Evolutionary conservation across 192 early-diverging fungal species (phyloP), one percentile per base, ranked within the genome.

Genomic region (Nowakowskiella sp.): DNA sequence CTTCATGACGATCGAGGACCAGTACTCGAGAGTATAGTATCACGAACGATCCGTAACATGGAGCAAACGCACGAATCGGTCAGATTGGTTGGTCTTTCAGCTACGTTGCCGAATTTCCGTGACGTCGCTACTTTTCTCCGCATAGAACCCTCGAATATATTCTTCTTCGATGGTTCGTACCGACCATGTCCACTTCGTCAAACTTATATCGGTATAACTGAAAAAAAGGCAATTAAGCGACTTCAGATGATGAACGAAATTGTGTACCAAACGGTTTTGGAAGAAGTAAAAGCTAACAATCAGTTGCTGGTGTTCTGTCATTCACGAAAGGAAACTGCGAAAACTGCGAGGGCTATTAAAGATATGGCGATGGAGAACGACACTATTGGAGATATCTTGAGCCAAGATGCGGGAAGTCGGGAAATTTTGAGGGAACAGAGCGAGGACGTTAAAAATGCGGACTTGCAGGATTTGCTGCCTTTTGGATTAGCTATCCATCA

Each of bases 191-290:
- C 95, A 6, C 74, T 98, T 50, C 85, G 92, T 73, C 91, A 91
- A 64, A 86, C 92, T 61, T 94, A 94, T 67, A 88, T 98, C 53
- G 95, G 95, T 25, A 84, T 97, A 44, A 96, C 91, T 0, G 93
- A 97, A 58, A 95, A 95, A 72, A 97, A 97, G 59, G 87, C 88
- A 5, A 83, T 96, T 47, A 89, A 87, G 64, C 80, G 91, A 22
- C 84, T 90, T 64, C 84, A 91, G 71, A 78, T 92, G 30, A 95
- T 96, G 92, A 96, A 99, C 68, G 88, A 95, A 58, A 91, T 98
- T 47, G 80, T 79, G 13, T 98, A 94, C 60, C 90, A 90, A n/a
- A 97, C 96, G 64, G 82, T 90, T 4, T 77, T 89, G 65, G 89
- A 91, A 56, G 86, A 90, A 42, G 80, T 85, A 28, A 73, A 82